Base-by-base conservation (phyloP, 225 moss, liverwort and hornwort genomes). In the Thuidium tamariscinum region DNA sequence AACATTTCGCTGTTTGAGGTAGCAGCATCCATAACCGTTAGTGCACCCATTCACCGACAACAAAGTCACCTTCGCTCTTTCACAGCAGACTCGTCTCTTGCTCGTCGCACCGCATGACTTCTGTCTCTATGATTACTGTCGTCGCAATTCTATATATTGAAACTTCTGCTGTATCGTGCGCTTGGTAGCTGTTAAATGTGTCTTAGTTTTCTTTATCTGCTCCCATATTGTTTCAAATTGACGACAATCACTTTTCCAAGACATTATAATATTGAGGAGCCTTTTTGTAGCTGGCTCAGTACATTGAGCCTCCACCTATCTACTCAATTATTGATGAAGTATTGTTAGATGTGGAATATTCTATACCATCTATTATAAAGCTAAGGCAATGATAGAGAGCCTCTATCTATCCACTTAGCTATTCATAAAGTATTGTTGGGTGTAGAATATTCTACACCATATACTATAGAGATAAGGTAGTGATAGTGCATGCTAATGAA, bases 231-330 rank as follows among this genome's bases (percentile, higher is more conserved):
- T 2, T 22, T 21, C 11, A 37, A 37, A 37, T 22, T 37, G 3
- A 37, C 12, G 0, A 67, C 6, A 12, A 21, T 37, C 5, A 15
- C 16, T 62, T 30, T 30, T 62, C 2, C 30, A 5, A 29, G n/a
- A 62, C 4, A 62, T 19, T 1, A n/a, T n/a, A 65, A n/a, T 5
- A 65, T n/a, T 19, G 3, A 10, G 20, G 10, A n/a, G n/a, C 63
- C 8, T 34, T 63, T 17, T 34, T 17, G 5, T 9, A 34, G 5
- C 1, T 1, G 0, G 1, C 17, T 64, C 34, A 64, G 32, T 0
- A 64, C 54, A 54, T 54, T 54, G 54, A 54, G 54, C 54, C 54
- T 54, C 54, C 7, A 54, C 7, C 4, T 18, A 16, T 54, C 18
- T 5, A 54, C n/a, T n/a, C n/a, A n/a, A n/a, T n/a, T n/a, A n/a